phyloP scores from a whole-genome alignment of 768 basidiomycete species.

The Auricularia cornea region DNA sequence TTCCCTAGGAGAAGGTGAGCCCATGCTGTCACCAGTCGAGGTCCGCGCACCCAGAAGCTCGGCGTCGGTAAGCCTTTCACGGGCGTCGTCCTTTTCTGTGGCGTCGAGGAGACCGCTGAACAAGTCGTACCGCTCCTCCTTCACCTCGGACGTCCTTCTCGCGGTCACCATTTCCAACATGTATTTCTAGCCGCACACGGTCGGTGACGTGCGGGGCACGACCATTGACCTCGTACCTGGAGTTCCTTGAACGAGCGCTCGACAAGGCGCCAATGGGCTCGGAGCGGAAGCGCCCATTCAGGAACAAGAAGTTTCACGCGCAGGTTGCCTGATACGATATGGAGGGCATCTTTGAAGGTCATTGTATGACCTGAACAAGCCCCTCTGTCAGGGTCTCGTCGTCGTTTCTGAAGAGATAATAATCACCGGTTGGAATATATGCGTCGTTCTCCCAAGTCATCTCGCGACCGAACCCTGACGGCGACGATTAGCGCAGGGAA shows the following conservation, averaged over 20 bases:
- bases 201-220: too few relatives aligned
- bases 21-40: conserved; percentile 7
- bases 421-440: too few relatives aligned
- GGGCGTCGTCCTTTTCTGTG: conserved; percentile 36
- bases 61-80: conserved; percentile 31
- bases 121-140: conserved; percentile 31
- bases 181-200: conserved; percentile 24
- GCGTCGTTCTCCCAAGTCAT: too few relatives aligned
- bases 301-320: conserved; percentile 33
- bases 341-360: conserved; percentile 43
- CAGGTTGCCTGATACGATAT: conserved; percentile 32
- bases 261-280: conserved; percentile 22
- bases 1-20: neutral
- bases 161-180: conserved; percentile 47
- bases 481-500: too few relatives aligned
- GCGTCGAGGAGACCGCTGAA: conserved; percentile 40
- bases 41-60: conserved; percentile 25
- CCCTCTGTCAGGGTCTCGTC: too few relatives aligned
- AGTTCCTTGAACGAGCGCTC: conserved; percentile 21
- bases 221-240: conserved; percentile 12
- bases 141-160: conserved; percentile 26
- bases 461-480: too few relatives aligned
- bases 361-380: conserved; percentile 13
- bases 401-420: too few relatives aligned
- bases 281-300: conserved; percentile 30